Conservation (phyloP, 1,284 basidiomycete genomes). For the Tilletia horrida region DNA sequence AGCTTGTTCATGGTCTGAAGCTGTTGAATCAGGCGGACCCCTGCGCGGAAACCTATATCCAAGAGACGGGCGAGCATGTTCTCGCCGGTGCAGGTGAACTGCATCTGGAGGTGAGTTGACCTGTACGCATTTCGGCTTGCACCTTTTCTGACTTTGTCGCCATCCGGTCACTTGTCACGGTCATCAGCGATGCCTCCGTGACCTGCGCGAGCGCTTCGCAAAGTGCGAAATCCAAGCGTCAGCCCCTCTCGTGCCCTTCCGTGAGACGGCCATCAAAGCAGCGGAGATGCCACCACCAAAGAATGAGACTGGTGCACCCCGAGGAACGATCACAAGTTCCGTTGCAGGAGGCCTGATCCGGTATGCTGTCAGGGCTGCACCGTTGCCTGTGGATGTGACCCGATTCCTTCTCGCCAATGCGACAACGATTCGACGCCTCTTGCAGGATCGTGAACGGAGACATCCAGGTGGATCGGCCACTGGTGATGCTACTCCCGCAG, state of each 20-base stretch:
- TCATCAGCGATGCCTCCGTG: constrained; percentile 81
- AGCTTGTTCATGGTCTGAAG: constrained; percentile 80
- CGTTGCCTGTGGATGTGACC: constrained; percentile 68
- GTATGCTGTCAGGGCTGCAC: constrained; percentile 78
- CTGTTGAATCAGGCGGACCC: constrained; percentile 93
- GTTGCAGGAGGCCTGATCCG: constrained; percentile 71
- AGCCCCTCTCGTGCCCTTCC: constrained; percentile 93
- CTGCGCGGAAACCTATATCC: constrained; percentile 93
- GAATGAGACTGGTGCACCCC: constrained; percentile 63
- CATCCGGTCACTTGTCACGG: background rate
- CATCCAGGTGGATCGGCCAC: background rate
- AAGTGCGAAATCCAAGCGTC: constrained; percentile 87
- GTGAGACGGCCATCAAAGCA: constrained; percentile 76
- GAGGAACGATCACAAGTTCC: constrained; percentile 74
- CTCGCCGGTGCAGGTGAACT: constrained; percentile 94
- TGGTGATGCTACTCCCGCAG: constrained; percentile 10
- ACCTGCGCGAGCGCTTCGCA: constrained; percentile 90
- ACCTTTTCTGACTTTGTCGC: too few species aligned
- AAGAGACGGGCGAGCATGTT: constrained; percentile 95
- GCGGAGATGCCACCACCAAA: constrained; percentile 83
- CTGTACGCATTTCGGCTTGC: too few species aligned
- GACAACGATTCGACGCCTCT: constrained; percentile 56
- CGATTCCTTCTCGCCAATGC: constrained; percentile 75
- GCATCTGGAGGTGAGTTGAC: constrained; percentile 85
- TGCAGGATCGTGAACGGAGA: constrained; percentile 24